A percentile compares a stretch with the other conserved stretches of the same genome.
phyloP scores from a whole-genome alignment of 805 yeast genomes.

The Wickerhamomyces alni region DNA sequence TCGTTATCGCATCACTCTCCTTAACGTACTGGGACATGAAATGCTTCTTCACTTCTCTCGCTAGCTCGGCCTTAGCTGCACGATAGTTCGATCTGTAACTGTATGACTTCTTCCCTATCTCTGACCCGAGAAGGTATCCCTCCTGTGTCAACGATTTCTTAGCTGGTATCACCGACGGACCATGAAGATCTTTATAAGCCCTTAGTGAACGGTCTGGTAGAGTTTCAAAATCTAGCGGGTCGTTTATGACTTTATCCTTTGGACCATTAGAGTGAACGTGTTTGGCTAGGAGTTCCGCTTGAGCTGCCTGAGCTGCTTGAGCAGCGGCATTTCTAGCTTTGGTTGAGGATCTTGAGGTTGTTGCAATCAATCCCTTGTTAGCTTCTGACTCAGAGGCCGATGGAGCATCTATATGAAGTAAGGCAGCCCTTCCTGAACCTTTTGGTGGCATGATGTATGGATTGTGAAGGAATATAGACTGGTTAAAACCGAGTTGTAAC shows the following conservation, averaged over 20 bases:
- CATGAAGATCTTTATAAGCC: slow-evolving; percentile 58
- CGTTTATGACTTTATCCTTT: slow-evolving; percentile 39
- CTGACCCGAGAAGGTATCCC: slow-evolving; percentile 65
- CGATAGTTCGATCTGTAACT: slow-evolving; percentile 35
- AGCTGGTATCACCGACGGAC: slow-evolving; percentile 31
- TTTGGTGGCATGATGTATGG: slow-evolving; percentile 23
- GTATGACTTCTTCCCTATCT: slow-evolving; percentile 66
- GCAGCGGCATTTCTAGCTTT: slow-evolving; percentile 56
- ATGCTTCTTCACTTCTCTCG: slow-evolving; percentile 59
- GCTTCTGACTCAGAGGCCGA: slow-evolving; percentile 22
- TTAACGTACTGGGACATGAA: slow-evolving; percentile 53
- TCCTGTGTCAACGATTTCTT: slow-evolving; percentile 59
- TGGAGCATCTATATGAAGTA: slow-evolving; percentile 16
- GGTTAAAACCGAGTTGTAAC: too few species aligned
- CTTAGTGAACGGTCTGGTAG: slow-evolving; percentile 62
- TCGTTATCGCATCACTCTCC: slow-evolving; percentile 84
- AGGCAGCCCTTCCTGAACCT: slow-evolving; percentile 1
- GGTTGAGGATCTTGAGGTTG: slow-evolving; percentile 38
- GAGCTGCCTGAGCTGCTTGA: slow-evolving; percentile 68
- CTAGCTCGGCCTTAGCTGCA: slow-evolving; percentile 54
- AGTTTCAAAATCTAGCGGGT: slow-evolving; percentile 64
- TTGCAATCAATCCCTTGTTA: slow-evolving; percentile 2
- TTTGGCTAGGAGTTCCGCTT: slow-evolving; percentile 58
- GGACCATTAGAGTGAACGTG: slow-evolving; percentile 77
- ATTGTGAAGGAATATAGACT: too few species aligned